Evolutionary conservation across 163 green algal genomes (phyloP).

Genomic region (Chlamydomonas reinhardtii): DNA sequence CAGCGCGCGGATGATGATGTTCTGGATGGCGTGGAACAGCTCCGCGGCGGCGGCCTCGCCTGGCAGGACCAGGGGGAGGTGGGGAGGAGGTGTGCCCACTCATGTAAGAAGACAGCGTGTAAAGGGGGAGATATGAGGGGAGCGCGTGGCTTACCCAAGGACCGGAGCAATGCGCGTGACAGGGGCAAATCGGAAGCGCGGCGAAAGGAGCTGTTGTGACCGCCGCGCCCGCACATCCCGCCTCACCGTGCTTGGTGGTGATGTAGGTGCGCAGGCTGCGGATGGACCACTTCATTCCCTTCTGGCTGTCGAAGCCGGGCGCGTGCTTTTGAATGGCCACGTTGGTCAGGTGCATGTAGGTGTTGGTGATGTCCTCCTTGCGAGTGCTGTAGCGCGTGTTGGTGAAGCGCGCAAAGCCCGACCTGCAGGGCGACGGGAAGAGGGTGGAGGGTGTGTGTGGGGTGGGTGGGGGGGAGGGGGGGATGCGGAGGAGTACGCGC

Average conservation of each 20-base stretch:
- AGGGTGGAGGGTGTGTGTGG: neutral
- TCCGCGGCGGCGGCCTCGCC: conserved; percentile 66
- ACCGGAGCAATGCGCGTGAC: no score
- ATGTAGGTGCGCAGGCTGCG: conserved; percentile 79
- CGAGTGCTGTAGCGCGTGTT: conserved; percentile 70
- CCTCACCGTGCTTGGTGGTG: conserved; percentile 67
- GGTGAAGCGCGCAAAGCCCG: conserved; percentile 83
- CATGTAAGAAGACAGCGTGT: no score
- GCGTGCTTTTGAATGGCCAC: conserved; percentile 90
- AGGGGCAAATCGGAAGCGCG: no score
- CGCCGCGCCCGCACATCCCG: no score
- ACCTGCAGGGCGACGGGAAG: conserved; percentile 54
- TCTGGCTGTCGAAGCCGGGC: conserved; percentile 65
- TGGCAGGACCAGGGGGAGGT: neutral
- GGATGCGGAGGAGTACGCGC: no score
- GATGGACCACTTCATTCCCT: conserved; percentile 85
- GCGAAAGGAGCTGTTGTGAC: no score
- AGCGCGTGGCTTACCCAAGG: no score
- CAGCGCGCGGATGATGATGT: conserved; percentile 77
- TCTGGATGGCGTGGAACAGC: conserved; percentile 77
- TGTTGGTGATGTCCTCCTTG: conserved; percentile 86
- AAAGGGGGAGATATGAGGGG: no score
- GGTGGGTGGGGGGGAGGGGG: neutral
- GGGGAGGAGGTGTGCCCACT: neutral
- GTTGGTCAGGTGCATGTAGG: conserved; percentile 91